A percentile compares a stretch with the other conserved stretches of the same genome.
These are phyloP conservation scores for Penicillium tannophilum DNA, from an alignment of 495 filamentous ascomycete species.

Conservation along the genomic window DNA sequence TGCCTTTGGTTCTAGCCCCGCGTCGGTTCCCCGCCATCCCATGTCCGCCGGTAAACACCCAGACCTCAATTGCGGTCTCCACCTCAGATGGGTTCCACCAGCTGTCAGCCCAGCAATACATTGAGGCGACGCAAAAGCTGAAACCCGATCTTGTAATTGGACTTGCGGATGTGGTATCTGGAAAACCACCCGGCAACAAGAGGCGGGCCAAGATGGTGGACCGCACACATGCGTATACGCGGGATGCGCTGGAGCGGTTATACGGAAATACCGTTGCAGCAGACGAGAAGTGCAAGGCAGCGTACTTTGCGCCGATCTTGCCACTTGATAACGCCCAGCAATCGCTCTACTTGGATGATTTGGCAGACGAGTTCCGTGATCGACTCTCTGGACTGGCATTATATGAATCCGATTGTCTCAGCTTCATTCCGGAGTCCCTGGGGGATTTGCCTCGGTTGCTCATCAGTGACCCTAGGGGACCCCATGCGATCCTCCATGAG, in stretches of 20 bases:
- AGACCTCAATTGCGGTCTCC: conserved; percentile 70
- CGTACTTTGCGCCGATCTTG: conserved; percentile 80
- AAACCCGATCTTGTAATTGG: conserved; percentile 80
- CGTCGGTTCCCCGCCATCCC: conserved; percentile 75
- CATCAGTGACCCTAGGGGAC: conserved; percentile 64
- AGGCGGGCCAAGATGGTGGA: conserved; percentile 81
- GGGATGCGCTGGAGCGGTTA: conserved; percentile 52
- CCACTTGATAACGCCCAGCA: conserved; percentile 76
- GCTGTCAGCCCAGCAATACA: conserved; percentile 68
- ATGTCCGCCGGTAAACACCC: conserved; percentile 72
- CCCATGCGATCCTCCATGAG: conserved; percentile 74
- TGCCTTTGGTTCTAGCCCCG: conserved; percentile 73
- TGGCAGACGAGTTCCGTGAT: conserved; percentile 55
- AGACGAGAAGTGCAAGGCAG: conserved; percentile 33
- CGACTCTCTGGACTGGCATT: conserved; percentile 77
- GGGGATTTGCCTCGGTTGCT: conserved; percentile 70
- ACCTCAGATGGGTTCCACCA: conserved; percentile 81
- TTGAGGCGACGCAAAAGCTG: conserved; percentile 59
- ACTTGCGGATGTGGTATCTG: conserved; percentile 72
- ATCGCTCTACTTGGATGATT: conserved; percentile 69
- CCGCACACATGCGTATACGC: conserved; percentile 74
- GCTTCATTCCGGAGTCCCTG: conserved; percentile 60
- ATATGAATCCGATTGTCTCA: conserved; percentile 72
- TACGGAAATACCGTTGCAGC: conserved; percentile 42
- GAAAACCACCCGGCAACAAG: conserved; percentile 62